Percentiles rank a stretch among this genome's conserved stretches.
These are phyloP conservation scores for Suillus fuscotomentosus DNA, from an alignment of 768 basidiomycete species.

Conservation along the genomic window DNA sequence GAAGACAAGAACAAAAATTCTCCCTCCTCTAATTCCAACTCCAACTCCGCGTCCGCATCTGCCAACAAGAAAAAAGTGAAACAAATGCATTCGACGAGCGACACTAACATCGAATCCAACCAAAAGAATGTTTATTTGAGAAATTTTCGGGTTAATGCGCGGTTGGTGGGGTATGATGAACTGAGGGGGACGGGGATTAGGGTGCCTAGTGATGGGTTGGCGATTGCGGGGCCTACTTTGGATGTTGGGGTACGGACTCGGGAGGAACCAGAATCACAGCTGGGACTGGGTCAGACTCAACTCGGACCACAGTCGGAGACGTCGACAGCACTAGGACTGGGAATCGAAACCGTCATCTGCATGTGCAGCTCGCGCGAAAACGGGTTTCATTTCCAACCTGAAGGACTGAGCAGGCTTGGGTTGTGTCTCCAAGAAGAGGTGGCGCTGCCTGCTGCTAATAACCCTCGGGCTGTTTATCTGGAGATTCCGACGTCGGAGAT, in stretches of 20 bases:
- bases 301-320: neutral
- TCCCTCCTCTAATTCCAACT: neutral
- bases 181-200: constrained; percentile 72
- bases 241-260: constrained; percentile 22
- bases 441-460: constrained; percentile 3
- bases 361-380: constrained; percentile 58
- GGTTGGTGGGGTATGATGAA: constrained; percentile 71
- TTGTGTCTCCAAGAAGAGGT: constrained; percentile 43
- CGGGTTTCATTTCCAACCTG: constrained; percentile 78
- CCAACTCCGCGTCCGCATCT: neutral
- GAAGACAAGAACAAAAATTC: constrained; percentile 24
- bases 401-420: constrained; percentile 76
- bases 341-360: constrained; percentile 48
- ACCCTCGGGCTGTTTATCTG: constrained; percentile 5
- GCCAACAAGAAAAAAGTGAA: constrained; percentile 26
- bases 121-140: constrained; percentile 53
- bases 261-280: neutral
- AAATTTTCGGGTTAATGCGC: constrained; percentile 72
- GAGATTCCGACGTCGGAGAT: constrained; percentile 42
- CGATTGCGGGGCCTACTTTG: constrained; percentile 62
- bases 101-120: constrained; percentile 28
- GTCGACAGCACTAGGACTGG: neutral
- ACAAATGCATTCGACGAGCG: constrained; percentile 26
- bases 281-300: too few relatives aligned
- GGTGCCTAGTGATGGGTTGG: constrained; percentile 67